Evolutionary conservation across 768 basidiomycete species (phyloP), one percentile per base, ranked within the genome.

Genomic region (Pulveroboletus sp.): DNA sequence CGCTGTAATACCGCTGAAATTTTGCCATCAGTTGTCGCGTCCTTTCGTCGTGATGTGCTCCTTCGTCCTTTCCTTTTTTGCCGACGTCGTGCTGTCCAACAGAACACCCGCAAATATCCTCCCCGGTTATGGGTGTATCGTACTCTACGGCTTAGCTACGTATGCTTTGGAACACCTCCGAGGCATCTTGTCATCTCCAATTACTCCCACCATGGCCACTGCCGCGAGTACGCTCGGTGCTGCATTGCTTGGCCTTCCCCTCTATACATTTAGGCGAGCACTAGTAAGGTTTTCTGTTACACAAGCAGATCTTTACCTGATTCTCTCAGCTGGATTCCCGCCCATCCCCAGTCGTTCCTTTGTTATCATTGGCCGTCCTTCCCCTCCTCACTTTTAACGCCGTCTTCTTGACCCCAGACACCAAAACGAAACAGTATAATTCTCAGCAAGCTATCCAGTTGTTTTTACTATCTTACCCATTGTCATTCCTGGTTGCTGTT

Each of bases 61-160:
- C 7, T 65, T 88, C 32, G 11, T 69, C 2, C 57, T 87, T 27
- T 81, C 84, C 17, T 70, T 86, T 51, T 63, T 79, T 16, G 77
- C 78, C 16, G 87, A 89, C 62, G 70, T 77, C 17, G 62, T 47
- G 1, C 62, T 74, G 67, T 61, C 73, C 69, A 50, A 75, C 62
- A 41, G 58, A 65, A n/a, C 55, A 60, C 26, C 74, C 69, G 47
- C 58, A 76, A 55, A 31, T 32, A 71, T 73, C 41, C 52, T 81
- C 23, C 83, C 83, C 3, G 85, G 83, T 14, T 89, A 91, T 68
- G 76, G 76, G 7, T 87, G 85, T 4, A 64, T 89, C 11, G 53
- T 76, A 14, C 56, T 84, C 3, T 78, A 89, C 60, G 80, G 78
- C 4, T 56, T 85, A 19, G 71, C 79, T 3, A 82, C 85, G 1